Percentiles rank a stretch among this genome's conserved stretches.
Conservation (phyloP, 495 filamentous ascomycete genomes). For the Jackrogersella minutella region DNA sequence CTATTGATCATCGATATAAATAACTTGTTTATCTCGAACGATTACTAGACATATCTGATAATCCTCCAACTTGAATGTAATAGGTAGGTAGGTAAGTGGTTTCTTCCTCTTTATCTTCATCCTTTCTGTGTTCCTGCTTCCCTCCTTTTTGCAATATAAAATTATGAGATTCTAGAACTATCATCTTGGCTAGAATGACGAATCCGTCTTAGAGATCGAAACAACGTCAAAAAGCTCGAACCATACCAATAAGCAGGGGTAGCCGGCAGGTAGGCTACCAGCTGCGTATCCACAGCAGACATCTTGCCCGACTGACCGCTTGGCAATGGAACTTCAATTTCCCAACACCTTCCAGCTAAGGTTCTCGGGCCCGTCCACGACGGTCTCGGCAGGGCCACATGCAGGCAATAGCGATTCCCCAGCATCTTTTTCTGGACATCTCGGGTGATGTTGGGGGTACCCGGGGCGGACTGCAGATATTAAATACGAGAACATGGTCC, state of each 20-base stretch:
- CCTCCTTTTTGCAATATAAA: not conserved
- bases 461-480: not conserved
- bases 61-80: no score
- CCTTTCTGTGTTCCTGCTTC: not conserved
- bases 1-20: no score
- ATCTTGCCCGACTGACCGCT: slow-evolving; percentile 18
- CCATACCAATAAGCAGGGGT: not conserved
- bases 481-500: slow-evolving; percentile 29
- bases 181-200: not conserved
- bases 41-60: no score
- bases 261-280: not conserved
- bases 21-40: no score
- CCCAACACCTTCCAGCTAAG: slow-evolving; percentile 17
- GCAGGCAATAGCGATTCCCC: slow-evolving; percentile 8
- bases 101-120: not conserved
- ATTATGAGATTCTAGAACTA: not conserved
- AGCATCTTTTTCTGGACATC: slow-evolving; percentile 1
- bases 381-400: slow-evolving; percentile 5
- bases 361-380: slow-evolving; percentile 24
- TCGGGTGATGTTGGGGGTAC: slow-evolving; percentile 10
- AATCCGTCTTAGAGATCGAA: not conserved
- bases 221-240: not conserved
- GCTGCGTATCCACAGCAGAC: not conserved
- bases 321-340: slow-evolving; percentile 36
- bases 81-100: no score